phyloP scores from a whole-genome alignment of 768 basidiomycete species.

The Erythrobasidium yunnanense region DNA sequence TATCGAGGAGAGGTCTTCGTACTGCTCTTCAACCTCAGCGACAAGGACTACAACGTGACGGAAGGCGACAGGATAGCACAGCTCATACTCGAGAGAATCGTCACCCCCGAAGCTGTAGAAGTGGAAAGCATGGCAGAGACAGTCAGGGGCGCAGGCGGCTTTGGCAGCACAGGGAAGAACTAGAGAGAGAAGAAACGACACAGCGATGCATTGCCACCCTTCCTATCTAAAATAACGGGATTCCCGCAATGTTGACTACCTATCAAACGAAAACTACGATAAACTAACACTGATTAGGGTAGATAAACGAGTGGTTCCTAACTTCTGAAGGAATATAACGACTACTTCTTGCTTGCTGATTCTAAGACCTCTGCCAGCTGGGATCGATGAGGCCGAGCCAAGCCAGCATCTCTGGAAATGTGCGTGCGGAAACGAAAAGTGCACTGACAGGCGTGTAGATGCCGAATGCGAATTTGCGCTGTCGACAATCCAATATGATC shows the following conservation, averaged over 20 bases:
- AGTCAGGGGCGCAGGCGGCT: slow-evolving; percentile 69
- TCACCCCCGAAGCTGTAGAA: slow-evolving; percentile 71
- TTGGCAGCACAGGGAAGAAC: slow-evolving; percentile 72
- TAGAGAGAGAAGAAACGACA: not conserved
- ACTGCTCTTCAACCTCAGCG: slow-evolving; percentile 81
- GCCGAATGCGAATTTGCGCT: slow-evolving; percentile 27
- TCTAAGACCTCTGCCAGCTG: not conserved
- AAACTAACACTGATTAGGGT: not conserved
- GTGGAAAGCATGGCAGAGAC: slow-evolving; percentile 89
- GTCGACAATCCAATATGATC: too few relatives aligned
- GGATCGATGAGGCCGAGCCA: slow-evolving; percentile 21
- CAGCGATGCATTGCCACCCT: not conserved
- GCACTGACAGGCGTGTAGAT: slow-evolving; percentile 23
- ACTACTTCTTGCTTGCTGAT: not conserved
- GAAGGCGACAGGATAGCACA: slow-evolving; percentile 95
- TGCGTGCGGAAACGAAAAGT: slow-evolving; percentile 15
- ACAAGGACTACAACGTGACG: slow-evolving; percentile 84
- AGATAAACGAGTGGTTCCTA: slow-evolving; percentile 1
- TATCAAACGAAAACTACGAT: too few relatives aligned
- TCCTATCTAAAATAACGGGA: not conserved
- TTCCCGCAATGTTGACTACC: too few relatives aligned
- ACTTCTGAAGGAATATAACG: not conserved
- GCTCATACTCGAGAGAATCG: slow-evolving; percentile 80
- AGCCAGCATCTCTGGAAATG: slow-evolving; percentile 18
- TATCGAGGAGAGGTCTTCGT: slow-evolving; percentile 87